Conservation (phyloP, 257 asterid genomes). For the Jaltomata sinuosa region DNA sequence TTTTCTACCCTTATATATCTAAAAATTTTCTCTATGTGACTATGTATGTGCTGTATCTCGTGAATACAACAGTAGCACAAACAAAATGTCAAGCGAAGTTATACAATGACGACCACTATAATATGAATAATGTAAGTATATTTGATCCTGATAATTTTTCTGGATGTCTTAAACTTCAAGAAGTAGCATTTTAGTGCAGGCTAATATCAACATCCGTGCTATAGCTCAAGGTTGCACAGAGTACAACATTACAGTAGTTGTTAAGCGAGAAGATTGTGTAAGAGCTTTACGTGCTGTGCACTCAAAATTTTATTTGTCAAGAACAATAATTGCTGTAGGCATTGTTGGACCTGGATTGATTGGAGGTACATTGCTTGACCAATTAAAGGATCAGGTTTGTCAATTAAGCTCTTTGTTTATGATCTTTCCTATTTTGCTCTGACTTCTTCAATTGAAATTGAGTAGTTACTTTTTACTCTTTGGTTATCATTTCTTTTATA, state of each 20-base stretch:
- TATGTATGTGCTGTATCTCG: not conserved
- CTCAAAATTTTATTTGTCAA: conserved; percentile 87
- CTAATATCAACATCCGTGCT: conserved; percentile 92
- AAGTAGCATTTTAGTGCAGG: conserved; percentile 44
- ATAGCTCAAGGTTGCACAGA: conserved; percentile 99
- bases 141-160: not conserved
- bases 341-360: conserved; percentile 96
- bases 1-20: not conserved
- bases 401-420: not conserved
- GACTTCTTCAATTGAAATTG: not conserved
- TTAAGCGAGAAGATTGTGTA: conserved; percentile 87
- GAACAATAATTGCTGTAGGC: conserved; percentile 93
- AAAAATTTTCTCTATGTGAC: not conserved
- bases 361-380: conserved; percentile 93
- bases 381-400: conserved; percentile 86
- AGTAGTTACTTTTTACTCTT: not conserved
- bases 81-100: not conserved
- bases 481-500: not conserved
- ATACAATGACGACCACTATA: not conserved
- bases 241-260: conserved; percentile 84
- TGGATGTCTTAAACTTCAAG: not conserved
- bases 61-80: not conserved
- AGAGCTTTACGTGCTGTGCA: conserved; percentile 97
- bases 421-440: not conserved
- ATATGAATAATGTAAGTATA: not conserved